Conservation (phyloP, 176 grass and related monocot genomes). For the Oropetium thomaeum region DNA sequence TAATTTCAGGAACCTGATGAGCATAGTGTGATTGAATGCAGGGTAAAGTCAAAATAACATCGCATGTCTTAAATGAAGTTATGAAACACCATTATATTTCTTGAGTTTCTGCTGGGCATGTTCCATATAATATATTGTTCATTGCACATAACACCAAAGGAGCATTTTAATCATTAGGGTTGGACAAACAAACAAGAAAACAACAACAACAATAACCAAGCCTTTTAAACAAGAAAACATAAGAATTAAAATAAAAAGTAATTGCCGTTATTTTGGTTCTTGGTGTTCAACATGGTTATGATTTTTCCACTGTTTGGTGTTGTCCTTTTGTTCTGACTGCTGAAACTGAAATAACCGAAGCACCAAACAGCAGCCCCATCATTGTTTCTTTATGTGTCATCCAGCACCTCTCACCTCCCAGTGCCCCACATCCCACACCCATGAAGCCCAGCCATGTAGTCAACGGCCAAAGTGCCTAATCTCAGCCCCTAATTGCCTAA, state of each 20-base stretch:
- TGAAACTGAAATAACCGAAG: background rate
- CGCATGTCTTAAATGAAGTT: background rate
- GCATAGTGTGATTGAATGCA: background rate
- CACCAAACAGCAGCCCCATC: background rate
- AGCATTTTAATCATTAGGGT: background rate
- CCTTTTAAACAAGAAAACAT: no score
- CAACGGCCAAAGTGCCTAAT: background rate
- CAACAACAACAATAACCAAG: no score
- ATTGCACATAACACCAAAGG: background rate
- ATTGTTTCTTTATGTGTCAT: background rate
- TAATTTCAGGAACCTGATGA: background rate
- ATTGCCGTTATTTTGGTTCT: no score
- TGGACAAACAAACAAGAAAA: background rate
- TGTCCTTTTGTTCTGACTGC: background rate
- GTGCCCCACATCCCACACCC: background rate
- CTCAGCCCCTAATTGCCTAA: background rate
- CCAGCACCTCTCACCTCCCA: background rate
- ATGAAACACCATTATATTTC: background rate
- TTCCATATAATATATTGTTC: background rate
- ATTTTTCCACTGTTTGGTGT: no score
- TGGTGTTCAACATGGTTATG: no score
- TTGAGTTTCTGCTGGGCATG: background rate
- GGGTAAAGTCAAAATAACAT: background rate
- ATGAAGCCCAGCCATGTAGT: background rate
- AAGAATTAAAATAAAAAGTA: no score